Evolutionary conservation across 2,329 filamentous ascomycete genomes (phyloP), one percentile per base, ranked within the genome.

Genomic region (Colletotrichum nymphaeae): DNA sequence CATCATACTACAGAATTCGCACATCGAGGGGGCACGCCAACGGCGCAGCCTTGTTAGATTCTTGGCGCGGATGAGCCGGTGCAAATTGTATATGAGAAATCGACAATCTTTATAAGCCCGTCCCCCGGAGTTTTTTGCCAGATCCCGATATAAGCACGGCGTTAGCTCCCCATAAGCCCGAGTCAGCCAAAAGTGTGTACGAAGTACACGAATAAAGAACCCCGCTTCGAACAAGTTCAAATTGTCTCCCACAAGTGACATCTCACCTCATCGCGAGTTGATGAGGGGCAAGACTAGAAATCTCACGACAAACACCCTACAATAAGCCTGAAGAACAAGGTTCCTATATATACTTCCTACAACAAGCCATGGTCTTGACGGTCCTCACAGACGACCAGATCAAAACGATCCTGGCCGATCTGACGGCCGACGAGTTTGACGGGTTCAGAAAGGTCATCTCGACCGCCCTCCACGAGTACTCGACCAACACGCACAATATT

Each of bases 381-480:
- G 82, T 92, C 24, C 86, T 93, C 58, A 88, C 86, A 7, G 89
- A 92, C 77, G 82, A 86, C 49, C 84, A 92, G 80, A 88, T 92
- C 78, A 85, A 84, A 76, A 76, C 79, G 11, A 80, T 92, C 42
- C 83, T 92, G 52, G 88, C 91, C 76, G 84, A 81, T 71, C 83
- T 93, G 14, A 88, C 81, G 0, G 75, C 79, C 3, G 85, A 87
- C 2, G 89, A 92, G 78, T 84, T 90, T 52, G 85, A 88, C 24
- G 81, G 79, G 24, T 88, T 92, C 73, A 84, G 87, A n/a, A 76
- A 80, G 24, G 82, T 82, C 0, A 81, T 92, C 55, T 84, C 84
- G 66, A 81, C 82, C 67, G 87, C 90, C 1, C 86, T 93, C 11
- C 88, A 92, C 77, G 88, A 91, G 69, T 92, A 91, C 80, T 92